Percentiles rank a stretch among this genome's conserved stretches.
phyloP scores from a whole-genome alignment of 2,329 filamentous ascomycete genomes.

The Botrytis elliptica region DNA sequence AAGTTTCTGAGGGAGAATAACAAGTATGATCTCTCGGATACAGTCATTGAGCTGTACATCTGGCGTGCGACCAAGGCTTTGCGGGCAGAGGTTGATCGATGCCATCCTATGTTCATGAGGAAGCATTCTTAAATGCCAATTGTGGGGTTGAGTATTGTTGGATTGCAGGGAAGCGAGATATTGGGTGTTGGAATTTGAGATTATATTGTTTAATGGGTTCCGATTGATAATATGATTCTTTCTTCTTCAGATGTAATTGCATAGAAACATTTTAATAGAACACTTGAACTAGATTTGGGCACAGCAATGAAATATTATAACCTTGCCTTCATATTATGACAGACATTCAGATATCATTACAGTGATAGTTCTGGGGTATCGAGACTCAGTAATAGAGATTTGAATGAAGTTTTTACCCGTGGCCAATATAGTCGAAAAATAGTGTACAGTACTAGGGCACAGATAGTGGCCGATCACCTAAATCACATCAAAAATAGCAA shows the following conservation, averaged over 20 bases:
- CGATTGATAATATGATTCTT: fast-evolving
- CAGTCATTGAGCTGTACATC: neutral
- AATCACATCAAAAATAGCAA: too few relatives aligned
- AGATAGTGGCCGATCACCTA: too few relatives aligned
- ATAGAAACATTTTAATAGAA: too few relatives aligned
- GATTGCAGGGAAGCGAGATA: fast-evolving
- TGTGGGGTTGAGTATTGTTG: fast-evolving
- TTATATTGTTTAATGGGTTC: neutral
- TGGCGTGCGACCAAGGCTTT: neutral
- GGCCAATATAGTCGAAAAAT: too few relatives aligned
- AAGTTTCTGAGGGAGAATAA: neutral
- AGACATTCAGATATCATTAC: neutral
- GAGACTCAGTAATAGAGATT: too few relatives aligned
- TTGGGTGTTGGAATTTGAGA: neutral
- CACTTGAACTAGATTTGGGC: neutral
- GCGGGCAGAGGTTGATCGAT: neutral
- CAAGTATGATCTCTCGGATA: neutral
- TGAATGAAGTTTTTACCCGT: too few relatives aligned
- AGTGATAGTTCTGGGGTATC: neutral
- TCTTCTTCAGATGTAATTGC: fast-evolving
- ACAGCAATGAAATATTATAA: neutral
- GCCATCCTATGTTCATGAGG: neutral
- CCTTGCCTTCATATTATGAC: neutral
- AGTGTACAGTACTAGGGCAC: too few relatives aligned
- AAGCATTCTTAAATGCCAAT: neutral